Percentiles rank a stretch among this genome's conserved stretches.
These are phyloP conservation scores for Aspergillus indologenus DNA, from an alignment of 495 filamentous ascomycete genomes.

Conservation along the genomic window DNA sequence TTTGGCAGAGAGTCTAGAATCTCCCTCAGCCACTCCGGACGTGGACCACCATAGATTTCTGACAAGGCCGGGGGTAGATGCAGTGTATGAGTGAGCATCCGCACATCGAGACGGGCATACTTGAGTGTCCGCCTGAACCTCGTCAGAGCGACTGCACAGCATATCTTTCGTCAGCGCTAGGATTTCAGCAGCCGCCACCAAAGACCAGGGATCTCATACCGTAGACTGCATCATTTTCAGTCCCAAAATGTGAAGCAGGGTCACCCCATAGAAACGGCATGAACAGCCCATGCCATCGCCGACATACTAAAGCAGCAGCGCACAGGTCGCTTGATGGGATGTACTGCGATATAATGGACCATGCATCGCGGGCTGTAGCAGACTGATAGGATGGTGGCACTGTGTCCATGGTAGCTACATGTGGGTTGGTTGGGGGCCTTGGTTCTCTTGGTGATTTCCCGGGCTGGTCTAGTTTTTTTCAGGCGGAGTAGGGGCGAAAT, in stretches of 20 bases:
- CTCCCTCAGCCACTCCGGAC: constrained; percentile 59
- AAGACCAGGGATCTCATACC: constrained; percentile 26
- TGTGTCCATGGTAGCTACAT: constrained; percentile 42
- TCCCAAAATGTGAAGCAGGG: constrained; percentile 62
- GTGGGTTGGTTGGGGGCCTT: neutral
- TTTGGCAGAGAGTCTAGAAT: constrained; percentile 58
- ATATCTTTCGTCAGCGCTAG: constrained; percentile 10
- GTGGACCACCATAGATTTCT: constrained; percentile 62
- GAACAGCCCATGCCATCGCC: constrained; percentile 58
- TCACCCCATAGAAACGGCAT: constrained; percentile 64
- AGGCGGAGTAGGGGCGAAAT: neutral
- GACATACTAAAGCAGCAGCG: constrained; percentile 55
- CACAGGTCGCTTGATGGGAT: constrained; percentile 58
- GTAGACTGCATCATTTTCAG: constrained; percentile 61
- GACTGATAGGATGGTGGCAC: constrained; percentile 59
- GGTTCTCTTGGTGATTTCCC: neutral
- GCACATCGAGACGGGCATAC: constrained; percentile 51
- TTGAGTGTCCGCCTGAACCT: constrained; percentile 59
- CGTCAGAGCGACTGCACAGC: constrained; percentile 54
- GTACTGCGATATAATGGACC: constrained; percentile 60
- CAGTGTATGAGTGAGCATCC: constrained; percentile 60
- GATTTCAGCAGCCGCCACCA: neutral
- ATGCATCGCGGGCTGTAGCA: constrained; percentile 56
- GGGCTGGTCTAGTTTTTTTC: neutral
- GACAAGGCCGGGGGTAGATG: constrained; percentile 65